These are phyloP conservation scores for Candida sakaeoensis DNA, from an alignment of 805 yeast species.

Conservation along the genomic window DNA sequence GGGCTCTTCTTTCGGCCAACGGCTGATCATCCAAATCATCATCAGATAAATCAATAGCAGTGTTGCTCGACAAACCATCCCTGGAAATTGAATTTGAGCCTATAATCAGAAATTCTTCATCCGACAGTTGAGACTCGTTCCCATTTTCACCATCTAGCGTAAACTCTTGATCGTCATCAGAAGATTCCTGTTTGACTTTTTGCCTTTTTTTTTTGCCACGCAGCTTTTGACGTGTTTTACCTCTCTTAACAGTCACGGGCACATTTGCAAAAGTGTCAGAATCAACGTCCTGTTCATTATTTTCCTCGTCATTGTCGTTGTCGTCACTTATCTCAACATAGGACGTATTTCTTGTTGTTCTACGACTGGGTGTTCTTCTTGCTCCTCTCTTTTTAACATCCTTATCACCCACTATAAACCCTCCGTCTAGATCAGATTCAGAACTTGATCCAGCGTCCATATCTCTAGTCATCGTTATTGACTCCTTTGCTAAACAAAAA, in stretches of 20 bases:
- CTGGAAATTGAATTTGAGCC: conserved; percentile 15
- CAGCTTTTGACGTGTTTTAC: conserved; percentile 12
- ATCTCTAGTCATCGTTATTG: not conserved
- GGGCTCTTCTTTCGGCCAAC: conserved; percentile 17
- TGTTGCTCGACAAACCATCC: conserved; percentile 20
- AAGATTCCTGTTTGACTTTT: conserved; percentile 7
- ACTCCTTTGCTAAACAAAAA: not conserved
- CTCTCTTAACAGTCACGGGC: conserved; percentile 9
- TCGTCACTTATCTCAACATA: conserved; percentile 25
- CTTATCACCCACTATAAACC: conserved; percentile 40
- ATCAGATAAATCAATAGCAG: conserved; percentile 27
- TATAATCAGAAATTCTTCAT: conserved; percentile 36
- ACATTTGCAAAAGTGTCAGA: conserved; percentile 11
- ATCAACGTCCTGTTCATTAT: conserved; percentile 14
- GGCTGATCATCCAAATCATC: conserved; percentile 20
- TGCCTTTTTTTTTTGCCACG: conserved; percentile 7
- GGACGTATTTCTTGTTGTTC: conserved; percentile 13
- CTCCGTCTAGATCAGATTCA: conserved; percentile 16
- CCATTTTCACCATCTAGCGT: conserved; percentile 7
- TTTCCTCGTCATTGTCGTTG: conserved; percentile 15
- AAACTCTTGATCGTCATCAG: conserved; percentile 15
- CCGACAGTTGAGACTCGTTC: conserved; percentile 22
- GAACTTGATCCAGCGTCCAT: conserved; percentile 6
- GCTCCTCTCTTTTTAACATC: conserved; percentile 17
- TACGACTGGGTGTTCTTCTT: conserved; percentile 13